Evolutionary conservation across 805 yeast genomes (phyloP), one percentile per base, ranked within the genome.

Genomic region (Metschnikowia bowlesiae): DNA sequence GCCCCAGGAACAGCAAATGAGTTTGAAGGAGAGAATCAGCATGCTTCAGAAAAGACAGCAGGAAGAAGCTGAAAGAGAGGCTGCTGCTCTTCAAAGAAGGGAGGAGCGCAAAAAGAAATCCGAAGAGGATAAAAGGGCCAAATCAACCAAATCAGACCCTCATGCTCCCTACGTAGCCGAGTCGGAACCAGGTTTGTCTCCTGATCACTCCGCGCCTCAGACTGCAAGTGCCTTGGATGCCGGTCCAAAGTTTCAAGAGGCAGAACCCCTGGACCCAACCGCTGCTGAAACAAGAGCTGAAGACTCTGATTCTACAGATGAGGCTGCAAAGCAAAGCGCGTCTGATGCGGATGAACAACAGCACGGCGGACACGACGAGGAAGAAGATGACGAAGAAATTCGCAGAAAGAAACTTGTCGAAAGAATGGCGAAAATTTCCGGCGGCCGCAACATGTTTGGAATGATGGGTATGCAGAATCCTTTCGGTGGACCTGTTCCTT

Each of bases 351-450:
- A 87, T 47, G 87, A 82, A n/a, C 9, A 71, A 0, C 81, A 70
- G 0, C 22, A 22, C 22, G 22, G 22, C 22, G 5, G 22, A 22
- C 22, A 22, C 22, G 22, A 22, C 22, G 83, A 74, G 0, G 87
- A 80, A 1, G 85, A 82, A 47, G 92, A 87, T 47, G 87, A 82
- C 39, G 95, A 87, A 62, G 94, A 87, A 54, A 74, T 84, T 5
- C 80, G 85, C 49, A 80, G 94, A 59, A 79, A 85, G 44, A 88
- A 85, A 6, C 73, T 92, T 47, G 84, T 95, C 18, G 97, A 87
- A 55, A 80, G 97, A 53, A 92, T 92, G 97, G 98, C 99, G n/a
- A 88, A 85, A 60, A 78, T 92, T 16, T 87, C 97, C 0, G 96
- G 96, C 18, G 90, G 90, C 4, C 78, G 86, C 70, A 85, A 87